Base-by-base conservation (phyloP, 2,329 filamentous ascomycete species). In the Xylaria sp. region DNA sequence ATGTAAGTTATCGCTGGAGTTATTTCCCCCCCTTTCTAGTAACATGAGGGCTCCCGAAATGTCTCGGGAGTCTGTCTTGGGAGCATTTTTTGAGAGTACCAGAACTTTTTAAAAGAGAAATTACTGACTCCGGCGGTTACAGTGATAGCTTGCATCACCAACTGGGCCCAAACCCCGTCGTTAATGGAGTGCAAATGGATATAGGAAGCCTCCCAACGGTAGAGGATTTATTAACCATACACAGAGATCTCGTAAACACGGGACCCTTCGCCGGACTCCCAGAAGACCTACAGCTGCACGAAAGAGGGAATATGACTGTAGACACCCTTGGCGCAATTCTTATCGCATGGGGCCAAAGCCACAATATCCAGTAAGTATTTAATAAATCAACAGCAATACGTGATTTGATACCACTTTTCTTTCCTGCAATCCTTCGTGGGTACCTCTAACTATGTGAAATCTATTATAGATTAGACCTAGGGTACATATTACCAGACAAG, bases 81-180 rank as follows among this genome's bases (percentile, higher is more conserved):
- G 24, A 27, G 24, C 24, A 27, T 27, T 27, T 27, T 27, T 27
- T 27, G 24, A 27, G 24, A 27, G 24, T 27, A 4, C 24, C 24
- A 27, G 24, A 27, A 27, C 24, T 27, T 27, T 27, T 27, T 27
- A 27, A 27, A 27, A 4, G 24, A 27, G 24, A 2, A 27, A 27
- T 27, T 27, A 27, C 24, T 27, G 24, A 27, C 24, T 27, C 24
- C 2, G 4, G 24, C 24, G 24, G 24, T 27, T 27, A 27, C 24
- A 27, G 24, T 12, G 62, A 74, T 21, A 73, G 67, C 50, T 36
- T 73, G 9, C 8, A 7, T 14, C n/a, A 45, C 12, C 72, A 73
- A 39, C 19, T 72, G 7, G 64, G 65, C 6, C 3, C 24, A 12
- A 24, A 55, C 9, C 64, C 65, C 0, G 51, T n/a, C 0, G 56